Percentiles rank a stretch among this genome's conserved stretches.
phyloP scores from a whole-genome alignment of 441 rosid species.

The Populus hybrid region DNA sequence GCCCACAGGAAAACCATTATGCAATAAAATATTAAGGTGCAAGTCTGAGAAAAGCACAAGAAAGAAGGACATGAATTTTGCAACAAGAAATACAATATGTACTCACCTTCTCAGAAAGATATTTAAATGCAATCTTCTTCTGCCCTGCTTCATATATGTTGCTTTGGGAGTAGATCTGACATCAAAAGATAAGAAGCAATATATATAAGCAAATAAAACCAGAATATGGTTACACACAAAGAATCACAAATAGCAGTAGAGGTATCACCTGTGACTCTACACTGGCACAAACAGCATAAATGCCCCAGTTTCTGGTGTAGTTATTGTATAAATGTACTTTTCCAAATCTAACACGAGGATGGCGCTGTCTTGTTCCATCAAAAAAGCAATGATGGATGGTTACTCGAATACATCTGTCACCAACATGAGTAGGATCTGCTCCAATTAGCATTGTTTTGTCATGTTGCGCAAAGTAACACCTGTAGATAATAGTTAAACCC shows the following conservation, averaged over 20 bases:
- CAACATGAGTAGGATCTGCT: slow-evolving; percentile 67
- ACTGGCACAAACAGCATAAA: slow-evolving; percentile 96
- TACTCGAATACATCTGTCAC: slow-evolving; percentile 77
- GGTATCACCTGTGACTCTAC: slow-evolving; percentile 78
- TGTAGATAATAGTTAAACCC: slow-evolving; percentile 19
- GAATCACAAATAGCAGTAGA: neutral
- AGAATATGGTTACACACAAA: slow-evolving; percentile 9
- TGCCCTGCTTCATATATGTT: slow-evolving; percentile 91
- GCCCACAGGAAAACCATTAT: neutral
- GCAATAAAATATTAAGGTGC: neutral
- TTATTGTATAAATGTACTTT: slow-evolving; percentile 85
- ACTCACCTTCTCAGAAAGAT: slow-evolving; percentile 68
- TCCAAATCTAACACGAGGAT: slow-evolving; percentile 89
- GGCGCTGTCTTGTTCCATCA: slow-evolving; percentile 88
- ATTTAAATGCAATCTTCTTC: slow-evolving; percentile 77
- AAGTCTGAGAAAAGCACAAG: neutral
- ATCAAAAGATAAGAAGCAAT: slow-evolving; percentile 8
- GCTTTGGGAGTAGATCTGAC: slow-evolving; percentile 79
- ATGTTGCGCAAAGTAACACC: slow-evolving; percentile 78
- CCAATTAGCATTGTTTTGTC: slow-evolving; percentile 91
- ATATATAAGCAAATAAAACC: neutral
- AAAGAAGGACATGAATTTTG: slow-evolving; percentile 23
- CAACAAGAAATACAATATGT: slow-evolving; percentile 16
- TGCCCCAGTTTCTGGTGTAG: slow-evolving; percentile 84
- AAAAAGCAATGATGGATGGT: slow-evolving; percentile 97